Evolutionary conservation across 176 grass and related monocot genomes (phyloP).

Genomic region (Paspalum notatum): DNA sequence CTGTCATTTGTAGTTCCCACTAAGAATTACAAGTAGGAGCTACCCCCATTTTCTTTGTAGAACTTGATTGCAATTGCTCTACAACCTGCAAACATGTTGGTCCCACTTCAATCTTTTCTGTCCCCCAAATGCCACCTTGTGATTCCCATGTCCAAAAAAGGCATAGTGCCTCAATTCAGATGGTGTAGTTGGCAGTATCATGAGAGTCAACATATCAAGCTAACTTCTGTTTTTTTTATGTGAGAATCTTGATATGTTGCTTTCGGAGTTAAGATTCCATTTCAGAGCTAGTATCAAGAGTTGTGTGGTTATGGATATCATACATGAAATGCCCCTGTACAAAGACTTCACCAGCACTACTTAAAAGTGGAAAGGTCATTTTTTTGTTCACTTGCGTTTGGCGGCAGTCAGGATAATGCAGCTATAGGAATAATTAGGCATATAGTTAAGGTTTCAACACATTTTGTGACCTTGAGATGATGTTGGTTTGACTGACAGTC

Average conservation of each 20-base stretch:
- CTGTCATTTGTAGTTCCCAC: conserved; percentile 38
- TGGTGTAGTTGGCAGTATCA: conserved; percentile 32
- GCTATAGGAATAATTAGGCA: conserved; percentile 35
- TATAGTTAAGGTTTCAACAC: conserved; percentile 25
- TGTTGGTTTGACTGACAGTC: conserved; percentile 20
- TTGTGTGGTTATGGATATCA: conserved; percentile 16
- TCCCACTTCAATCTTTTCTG: conserved; percentile 62
- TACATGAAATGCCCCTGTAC: conserved; percentile 13
- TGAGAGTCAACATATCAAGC: conserved; percentile 17
- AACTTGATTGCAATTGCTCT: conserved; percentile 44
- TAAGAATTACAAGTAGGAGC: conserved; percentile 46
- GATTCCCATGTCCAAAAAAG: conserved; percentile 43
- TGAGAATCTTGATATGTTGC: conserved; percentile 37
- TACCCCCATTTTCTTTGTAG: conserved; percentile 19
- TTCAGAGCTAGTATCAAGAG: conserved; percentile 25
- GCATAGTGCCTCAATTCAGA: conserved; percentile 18
- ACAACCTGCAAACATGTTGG: conserved; percentile 50
- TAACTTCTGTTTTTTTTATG: conserved; percentile 42
- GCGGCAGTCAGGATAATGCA: conserved; percentile 5
- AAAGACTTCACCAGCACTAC: conserved; percentile 19
- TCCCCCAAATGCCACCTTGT: conserved; percentile 54
- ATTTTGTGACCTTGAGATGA: conserved; percentile 31
- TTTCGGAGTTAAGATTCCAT: conserved; percentile 32
- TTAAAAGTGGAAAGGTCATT: conserved; percentile 42
- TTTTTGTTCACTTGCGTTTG: conserved; percentile 11